Base-by-base conservation (phyloP, 345 rosid genomes). In the Dipteronia dyeriana region DNA sequence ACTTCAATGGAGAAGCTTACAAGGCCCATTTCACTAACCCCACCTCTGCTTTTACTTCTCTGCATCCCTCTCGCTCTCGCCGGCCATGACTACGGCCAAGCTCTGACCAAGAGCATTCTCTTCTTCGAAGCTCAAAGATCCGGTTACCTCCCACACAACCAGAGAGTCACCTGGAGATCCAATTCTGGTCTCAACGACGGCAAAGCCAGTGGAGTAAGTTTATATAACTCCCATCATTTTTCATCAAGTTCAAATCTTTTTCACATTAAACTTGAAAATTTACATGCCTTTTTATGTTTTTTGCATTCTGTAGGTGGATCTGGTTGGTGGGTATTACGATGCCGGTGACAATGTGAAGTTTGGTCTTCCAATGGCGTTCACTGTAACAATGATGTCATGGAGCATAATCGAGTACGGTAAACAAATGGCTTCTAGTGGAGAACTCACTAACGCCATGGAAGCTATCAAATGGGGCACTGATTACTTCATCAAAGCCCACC, bases 301-400 rank as follows among this genome's bases (percentile, higher is more conserved):
- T 2, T 61, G 9, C n/a, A 63, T 1, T 61, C 66, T n/a, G 29
- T 83, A 97, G 98, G 97, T 91, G 89, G 95, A 97, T 91, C 90
- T 97, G 31, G 95, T 91, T 0, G 99, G 99, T 75, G 99, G 99
- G 47, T 97, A 97, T 84, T 92, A 97, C 70, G 99, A 97, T 79
- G 99, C 99, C 49, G 99, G 99, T 79, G 99, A 96, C 86, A 96
- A 96, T 83, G 99, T 96, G 82, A 96, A 96, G 88, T 96, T 96
- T 75, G 99, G 99, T 1, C 85, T 96, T 3, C 99, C 99, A 41
- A 94, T 96, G 99, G 99, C 99, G 1, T 96, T 96, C 79, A 96
- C 99, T 12, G 80, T 96, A 60, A 96, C 99, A 19, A 94, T 96
- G 98, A 91, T 94, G 97, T 93, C 99, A 0, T 96, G 99, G 99